Percentiles rank a stretch among this genome's conserved stretches.
These are phyloP conservation scores for Penicillium hordei DNA, from an alignment of 2,329 filamentous ascomycete genomes.

Conservation along the genomic window DNA sequence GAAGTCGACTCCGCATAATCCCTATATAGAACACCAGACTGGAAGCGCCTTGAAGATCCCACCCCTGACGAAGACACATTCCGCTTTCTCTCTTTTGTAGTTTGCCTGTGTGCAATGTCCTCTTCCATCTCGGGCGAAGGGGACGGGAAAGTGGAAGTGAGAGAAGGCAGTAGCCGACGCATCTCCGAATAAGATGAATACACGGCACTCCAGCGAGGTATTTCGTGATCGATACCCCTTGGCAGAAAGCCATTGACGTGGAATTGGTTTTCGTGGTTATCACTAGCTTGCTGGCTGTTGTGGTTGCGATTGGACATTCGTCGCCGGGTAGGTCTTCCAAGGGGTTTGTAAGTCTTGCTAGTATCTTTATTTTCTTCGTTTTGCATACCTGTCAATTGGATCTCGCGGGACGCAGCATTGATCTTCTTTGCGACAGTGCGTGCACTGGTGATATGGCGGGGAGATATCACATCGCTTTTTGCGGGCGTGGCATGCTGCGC, in stretches of 20 bases:
- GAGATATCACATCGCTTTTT: conserved; percentile 9
- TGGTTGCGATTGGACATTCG: neutral
- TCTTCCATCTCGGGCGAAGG: neutral
- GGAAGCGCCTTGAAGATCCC: neutral
- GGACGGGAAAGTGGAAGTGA: neutral
- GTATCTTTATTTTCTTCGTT: neutral
- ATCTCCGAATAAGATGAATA: conserved; percentile 5
- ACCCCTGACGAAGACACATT: neutral
- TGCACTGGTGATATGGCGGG: conserved; percentile 7
- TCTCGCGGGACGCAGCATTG: conserved; percentile 3
- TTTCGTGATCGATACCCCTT: neutral
- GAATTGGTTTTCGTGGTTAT: neutral
- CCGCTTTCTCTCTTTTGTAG: neutral
- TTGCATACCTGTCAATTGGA: conserved; percentile 3
- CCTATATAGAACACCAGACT: neutral
- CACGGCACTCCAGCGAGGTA: conserved; percentile 8
- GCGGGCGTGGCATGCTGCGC: conserved; percentile 4
- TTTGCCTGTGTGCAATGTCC: neutral
- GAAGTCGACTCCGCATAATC: neutral
- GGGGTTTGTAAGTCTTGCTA: neutral
- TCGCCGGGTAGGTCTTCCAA: neutral
- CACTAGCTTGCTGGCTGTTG: neutral
- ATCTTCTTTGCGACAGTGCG: conserved; percentile 4
- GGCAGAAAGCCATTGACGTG: neutral
- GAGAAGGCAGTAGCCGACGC: neutral